These are phyloP conservation scores for Septoria petroselini DNA, from an alignment of 2,329 filamentous ascomycete species.

Conservation along the genomic window DNA sequence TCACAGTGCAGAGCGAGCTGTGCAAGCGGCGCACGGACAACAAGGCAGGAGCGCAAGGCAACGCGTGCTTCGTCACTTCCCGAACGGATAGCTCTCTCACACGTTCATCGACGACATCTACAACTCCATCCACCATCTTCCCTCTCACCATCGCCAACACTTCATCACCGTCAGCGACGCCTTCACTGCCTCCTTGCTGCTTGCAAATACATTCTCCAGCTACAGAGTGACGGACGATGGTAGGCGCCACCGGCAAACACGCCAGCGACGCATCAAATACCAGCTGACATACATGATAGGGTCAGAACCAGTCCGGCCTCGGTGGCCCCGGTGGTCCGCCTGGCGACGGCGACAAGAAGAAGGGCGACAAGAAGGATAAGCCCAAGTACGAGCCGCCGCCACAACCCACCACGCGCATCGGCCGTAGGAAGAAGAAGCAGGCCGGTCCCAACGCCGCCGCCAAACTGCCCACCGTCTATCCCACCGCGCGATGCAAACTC, in stretches of 20 bases:
- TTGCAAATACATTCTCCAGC: not conserved
- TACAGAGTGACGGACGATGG: conserved; percentile 15
- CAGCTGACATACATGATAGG: conserved; percentile 49
- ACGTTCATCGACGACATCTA: conserved; percentile 2
- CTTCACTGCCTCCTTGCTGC: not conserved
- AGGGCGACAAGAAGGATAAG: conserved; percentile 90
- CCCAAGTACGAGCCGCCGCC: conserved; percentile 99
- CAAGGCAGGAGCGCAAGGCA: no score
- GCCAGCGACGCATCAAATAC: no score
- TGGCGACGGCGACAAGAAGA: conserved; percentile 76
- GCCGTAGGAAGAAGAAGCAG: conserved; percentile 96
- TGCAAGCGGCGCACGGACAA: no score
- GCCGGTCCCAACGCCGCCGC: conserved; percentile 90
- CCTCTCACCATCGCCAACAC: conserved; percentile 13
- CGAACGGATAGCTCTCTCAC: not conserved
- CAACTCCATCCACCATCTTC: conserved; percentile 12
- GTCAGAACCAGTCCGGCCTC: conserved; percentile 84
- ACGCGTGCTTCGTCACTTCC: conserved; percentile 22
- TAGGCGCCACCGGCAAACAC: conserved; percentile 18
- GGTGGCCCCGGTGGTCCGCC: conserved; percentile 60
- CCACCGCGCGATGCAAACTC: conserved; percentile 95
- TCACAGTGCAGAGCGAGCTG: no score
- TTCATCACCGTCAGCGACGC: not conserved
- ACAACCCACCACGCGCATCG: conserved; percentile 92
- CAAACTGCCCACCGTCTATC: conserved; percentile 90